A percentile compares a stretch with the other conserved stretches of the same genome.
phyloP scores from a whole-genome alignment of 306 rosid genomes.

The Glycine tomentella region DNA sequence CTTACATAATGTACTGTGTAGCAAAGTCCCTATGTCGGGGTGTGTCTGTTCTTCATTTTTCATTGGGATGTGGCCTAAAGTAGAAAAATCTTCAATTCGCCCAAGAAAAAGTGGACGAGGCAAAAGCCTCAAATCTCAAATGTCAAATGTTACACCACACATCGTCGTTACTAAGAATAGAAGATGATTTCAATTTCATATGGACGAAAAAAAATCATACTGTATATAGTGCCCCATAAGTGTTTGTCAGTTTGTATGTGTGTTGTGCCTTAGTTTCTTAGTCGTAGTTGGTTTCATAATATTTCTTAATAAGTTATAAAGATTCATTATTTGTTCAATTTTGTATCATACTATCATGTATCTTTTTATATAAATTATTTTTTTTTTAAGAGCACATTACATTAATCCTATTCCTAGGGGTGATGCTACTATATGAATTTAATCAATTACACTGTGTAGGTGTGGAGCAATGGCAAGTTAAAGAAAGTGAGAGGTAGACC shows the following conservation, averaged over 20 bases:
- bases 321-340: neutral
- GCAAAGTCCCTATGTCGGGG: neutral
- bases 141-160: neutral
- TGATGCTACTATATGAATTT: neutral
- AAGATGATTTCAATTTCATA: too few species aligned
- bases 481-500: constrained; percentile 92
- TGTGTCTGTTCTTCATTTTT: neutral
- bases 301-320: neutral
- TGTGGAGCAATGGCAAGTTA: constrained; percentile 88
- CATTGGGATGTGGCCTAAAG: constrained; percentile 8
- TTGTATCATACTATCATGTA: neutral
- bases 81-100: neutral
- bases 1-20: neutral
- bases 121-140: constrained; percentile 1
- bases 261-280: too few species aligned
- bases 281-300: too few species aligned
- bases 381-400: neutral
- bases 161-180: too few species aligned
- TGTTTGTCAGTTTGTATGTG: too few species aligned
- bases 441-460: constrained; percentile 49
- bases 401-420: neutral
- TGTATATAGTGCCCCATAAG: too few species aligned
- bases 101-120: neutral
- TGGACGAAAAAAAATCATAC: too few species aligned
- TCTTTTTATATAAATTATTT: neutral